Conservation (phyloP, 176 grass and related monocot species). For the Hyparrhenia diplandra region DNA sequence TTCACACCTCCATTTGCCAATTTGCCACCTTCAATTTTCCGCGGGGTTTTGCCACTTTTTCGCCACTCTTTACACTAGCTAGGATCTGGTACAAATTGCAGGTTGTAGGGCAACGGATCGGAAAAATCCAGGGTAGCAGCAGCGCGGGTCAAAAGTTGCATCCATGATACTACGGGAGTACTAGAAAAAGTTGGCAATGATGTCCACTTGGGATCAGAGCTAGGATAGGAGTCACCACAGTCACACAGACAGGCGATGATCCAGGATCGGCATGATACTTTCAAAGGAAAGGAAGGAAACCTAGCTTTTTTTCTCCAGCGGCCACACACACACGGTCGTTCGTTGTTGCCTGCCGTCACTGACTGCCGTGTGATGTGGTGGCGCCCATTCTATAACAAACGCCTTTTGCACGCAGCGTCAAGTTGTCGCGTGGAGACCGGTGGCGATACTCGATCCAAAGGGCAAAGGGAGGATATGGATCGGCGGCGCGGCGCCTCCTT, state of each 20-base stretch:
- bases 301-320: neutral
- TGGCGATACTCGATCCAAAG: neutral
- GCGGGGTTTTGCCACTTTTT: neutral
- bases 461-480: no score
- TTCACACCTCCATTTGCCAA: conserved; percentile 4
- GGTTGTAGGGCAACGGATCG: neutral
- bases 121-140: neutral
- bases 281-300: neutral
- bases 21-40: neutral
- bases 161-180: neutral
- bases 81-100: neutral
- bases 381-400: neutral
- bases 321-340: neutral
- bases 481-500: neutral
- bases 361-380: neutral
- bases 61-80: neutral
- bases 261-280: neutral
- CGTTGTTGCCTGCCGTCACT: neutral
- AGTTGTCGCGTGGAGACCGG: neutral
- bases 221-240: neutral
- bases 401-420: neutral
- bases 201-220: neutral
- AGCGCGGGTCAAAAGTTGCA: conserved; percentile 8
- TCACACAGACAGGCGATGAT: neutral
- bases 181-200: conserved; percentile 10